phyloP scores from a whole-genome alignment of 75 land plant genomes.

The Pinus tabuliformis region DNA sequence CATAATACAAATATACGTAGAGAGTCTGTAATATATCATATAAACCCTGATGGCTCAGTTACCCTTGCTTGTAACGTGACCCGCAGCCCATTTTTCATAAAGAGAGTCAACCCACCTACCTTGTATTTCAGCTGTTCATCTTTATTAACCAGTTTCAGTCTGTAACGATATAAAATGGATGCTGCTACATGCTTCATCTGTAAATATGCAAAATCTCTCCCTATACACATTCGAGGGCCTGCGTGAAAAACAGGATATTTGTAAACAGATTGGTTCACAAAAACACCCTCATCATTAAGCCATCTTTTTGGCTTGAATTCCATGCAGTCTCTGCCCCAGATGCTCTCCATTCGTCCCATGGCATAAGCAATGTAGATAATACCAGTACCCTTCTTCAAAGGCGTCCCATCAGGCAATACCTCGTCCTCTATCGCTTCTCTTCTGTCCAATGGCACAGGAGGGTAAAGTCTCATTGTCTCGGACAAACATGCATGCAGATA shows the following conservation, averaged over 20 bases:
- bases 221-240: conserved; percentile 24
- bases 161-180: neutral
- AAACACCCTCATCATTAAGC: conserved; percentile 36
- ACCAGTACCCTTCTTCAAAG: neutral
- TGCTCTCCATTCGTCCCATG: conserved; percentile 8
- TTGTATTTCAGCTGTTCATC: conserved; percentile 10
- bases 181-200: conserved; percentile 17
- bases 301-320: conserved; percentile 35
- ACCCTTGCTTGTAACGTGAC: conserved; percentile 22
- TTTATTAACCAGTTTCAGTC: neutral
- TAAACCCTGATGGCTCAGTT: no score
- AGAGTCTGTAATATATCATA: no score
- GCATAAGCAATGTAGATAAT: neutral
- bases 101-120: neutral
- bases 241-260: conserved; percentile 20
- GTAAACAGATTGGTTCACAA: neutral
- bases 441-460: conserved; percentile 7
- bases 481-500: conserved; percentile 18
- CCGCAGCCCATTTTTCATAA: conserved; percentile 3
- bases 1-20: no score
- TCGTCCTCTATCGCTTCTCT: conserved; percentile 8
- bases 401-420: conserved; percentile 12
- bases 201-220: conserved; percentile 24
- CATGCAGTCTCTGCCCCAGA: conserved; percentile 27
- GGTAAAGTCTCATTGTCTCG: conserved; percentile 13